Evolutionary conservation across 2,329 filamentous ascomycete species (phyloP).

Genomic region (Pseudogymnoascus sp.): DNA sequence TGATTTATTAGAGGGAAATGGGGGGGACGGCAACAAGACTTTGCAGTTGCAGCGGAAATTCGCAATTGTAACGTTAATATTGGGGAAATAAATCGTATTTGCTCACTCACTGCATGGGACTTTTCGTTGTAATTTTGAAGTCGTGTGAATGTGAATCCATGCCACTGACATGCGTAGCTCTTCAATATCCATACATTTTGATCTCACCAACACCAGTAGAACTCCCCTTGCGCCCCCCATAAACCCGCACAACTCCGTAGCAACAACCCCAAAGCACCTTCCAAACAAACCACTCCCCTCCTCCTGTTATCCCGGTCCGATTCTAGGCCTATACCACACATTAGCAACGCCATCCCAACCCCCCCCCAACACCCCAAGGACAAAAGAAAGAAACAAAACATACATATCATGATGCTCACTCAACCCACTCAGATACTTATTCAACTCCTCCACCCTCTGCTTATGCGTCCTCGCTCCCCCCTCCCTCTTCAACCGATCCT

Average conservation of each 20-base stretch:
- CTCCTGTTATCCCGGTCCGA: conserved; percentile 46
- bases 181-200: background rate
- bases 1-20: background rate
- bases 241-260: background rate
- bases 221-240: background rate
- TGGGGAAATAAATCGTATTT: background rate
- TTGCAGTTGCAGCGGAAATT: background rate
- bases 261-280: background rate
- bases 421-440: conserved; percentile 82
- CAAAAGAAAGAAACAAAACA: conserved; percentile 21
- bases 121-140: background rate
- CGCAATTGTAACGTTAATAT: background rate
- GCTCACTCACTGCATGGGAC: background rate
- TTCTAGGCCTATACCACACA: conserved; percentile 36
- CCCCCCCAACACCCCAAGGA: background rate
- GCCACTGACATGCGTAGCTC: too few relatives aligned
- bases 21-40: background rate
- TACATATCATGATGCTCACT: conserved; percentile 98
- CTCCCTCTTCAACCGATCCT: conserved; percentile 60
- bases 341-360: conserved; percentile 5
- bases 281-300: background rate
- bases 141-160: background rate
- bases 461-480: conserved; percentile 87
- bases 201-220: background rate
- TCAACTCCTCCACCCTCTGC: conserved; percentile 89